Conservation (phyloP, 2,329 filamentous ascomycete species). For the Neurospora crassa region DNA sequence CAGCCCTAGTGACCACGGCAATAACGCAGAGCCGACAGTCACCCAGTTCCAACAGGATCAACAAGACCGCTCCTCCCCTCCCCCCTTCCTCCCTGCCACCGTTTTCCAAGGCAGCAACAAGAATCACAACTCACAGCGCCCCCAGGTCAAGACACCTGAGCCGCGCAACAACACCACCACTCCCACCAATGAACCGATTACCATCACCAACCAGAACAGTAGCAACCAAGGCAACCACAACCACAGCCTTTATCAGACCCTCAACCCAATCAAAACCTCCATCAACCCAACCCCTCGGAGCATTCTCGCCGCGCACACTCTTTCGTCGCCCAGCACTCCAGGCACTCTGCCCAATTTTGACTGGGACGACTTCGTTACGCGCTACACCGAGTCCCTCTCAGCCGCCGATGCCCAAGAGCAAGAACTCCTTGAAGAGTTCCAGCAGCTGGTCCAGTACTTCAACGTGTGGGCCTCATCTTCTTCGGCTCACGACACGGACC, state of each 20-base stretch:
- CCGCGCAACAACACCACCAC: slow-evolving; percentile 9
- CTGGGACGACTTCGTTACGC: slow-evolving; percentile 66
- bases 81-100: neutral
- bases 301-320: slow-evolving; percentile 4
- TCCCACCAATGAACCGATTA: neutral
- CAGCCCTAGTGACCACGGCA: neutral
- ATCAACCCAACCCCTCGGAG: neutral
- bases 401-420: slow-evolving; percentile 55
- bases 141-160: slow-evolving; percentile 19
- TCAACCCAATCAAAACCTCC: neutral
- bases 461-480: slow-evolving; percentile 68
- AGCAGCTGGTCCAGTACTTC: slow-evolving; percentile 67
- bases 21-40: neutral
- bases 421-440: slow-evolving; percentile 56
- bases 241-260: neutral
- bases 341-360: slow-evolving; percentile 50
- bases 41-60: neutral
- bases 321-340: slow-evolving; percentile 36
- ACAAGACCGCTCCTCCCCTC: neutral
- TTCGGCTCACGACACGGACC: slow-evolving; percentile 61
- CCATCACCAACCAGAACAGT: neutral
- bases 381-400: slow-evolving; percentile 57
- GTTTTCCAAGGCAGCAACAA: neutral
- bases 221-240: neutral
- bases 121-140: neutral